Conservation (phyloP, 2,329 filamentous ascomycete genomes). For the Venturia nashicola region DNA sequence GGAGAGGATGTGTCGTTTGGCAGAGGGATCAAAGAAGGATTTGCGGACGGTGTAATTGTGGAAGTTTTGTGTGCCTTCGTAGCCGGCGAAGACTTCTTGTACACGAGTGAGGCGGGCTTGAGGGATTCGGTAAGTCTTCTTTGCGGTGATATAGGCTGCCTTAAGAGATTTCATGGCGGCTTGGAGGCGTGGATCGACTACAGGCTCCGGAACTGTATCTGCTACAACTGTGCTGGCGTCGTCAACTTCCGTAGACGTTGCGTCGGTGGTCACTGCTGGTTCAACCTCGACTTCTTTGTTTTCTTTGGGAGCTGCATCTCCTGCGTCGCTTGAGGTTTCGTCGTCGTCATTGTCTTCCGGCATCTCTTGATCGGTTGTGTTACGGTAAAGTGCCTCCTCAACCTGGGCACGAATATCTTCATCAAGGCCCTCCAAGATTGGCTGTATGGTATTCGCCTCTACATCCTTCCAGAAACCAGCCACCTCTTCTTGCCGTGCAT, state of each 20-base stretch:
- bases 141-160: constrained; percentile 67
- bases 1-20: constrained; percentile 84
- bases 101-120: constrained; percentile 59
- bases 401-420: constrained; percentile 52
- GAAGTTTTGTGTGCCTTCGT: constrained; percentile 78
- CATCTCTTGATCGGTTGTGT: constrained; percentile 13
- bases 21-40: constrained; percentile 63
- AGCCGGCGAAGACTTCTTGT: constrained; percentile 61
- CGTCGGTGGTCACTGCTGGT: background rate
- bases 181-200: background rate
- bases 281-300: background rate
- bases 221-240: background rate
- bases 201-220: background rate
- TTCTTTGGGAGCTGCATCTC: constrained; percentile 13
- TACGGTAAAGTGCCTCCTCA: constrained; percentile 42
- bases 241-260: background rate
- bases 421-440: constrained; percentile 46
- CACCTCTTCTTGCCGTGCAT: constrained; percentile 62
- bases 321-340: constrained; percentile 23
- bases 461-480: constrained; percentile 70
- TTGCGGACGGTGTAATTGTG: constrained; percentile 98
- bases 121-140: constrained; percentile 73
- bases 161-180: constrained; percentile 49
- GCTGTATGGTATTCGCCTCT: constrained; percentile 70
- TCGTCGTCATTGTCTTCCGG: constrained; percentile 25